Evolutionary conservation across 2,329 filamentous ascomycete genomes (phyloP).

Genomic region (Fusarium tanahbumbuense): DNA sequence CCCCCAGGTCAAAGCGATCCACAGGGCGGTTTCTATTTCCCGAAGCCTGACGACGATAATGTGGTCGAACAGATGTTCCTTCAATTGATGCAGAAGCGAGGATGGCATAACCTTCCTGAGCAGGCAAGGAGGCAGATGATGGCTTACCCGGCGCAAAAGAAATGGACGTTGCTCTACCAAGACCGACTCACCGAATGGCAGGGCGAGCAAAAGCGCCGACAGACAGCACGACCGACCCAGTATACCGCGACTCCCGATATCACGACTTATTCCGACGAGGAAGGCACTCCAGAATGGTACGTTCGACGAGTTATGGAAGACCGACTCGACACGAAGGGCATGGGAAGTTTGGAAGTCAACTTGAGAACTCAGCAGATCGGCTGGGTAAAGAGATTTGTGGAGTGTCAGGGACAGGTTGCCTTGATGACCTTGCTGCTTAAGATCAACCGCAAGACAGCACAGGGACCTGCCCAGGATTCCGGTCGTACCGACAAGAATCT

Average conservation of each 20-base stretch:
- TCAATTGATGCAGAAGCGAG: slow-evolving; percentile 95
- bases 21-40: slow-evolving; percentile 69
- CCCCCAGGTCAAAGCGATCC: slow-evolving; percentile 49
- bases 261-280: slow-evolving; percentile 85
- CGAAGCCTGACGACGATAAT: slow-evolving; percentile 81
- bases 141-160: slow-evolving; percentile 92
- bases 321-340: slow-evolving; percentile 87
- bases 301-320: slow-evolving; percentile 98
- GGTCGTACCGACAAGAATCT: slow-evolving; percentile 78
- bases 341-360: slow-evolving; percentile 94
- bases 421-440: slow-evolving; percentile 93
- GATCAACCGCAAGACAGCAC: slow-evolving; percentile 87
- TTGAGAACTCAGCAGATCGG: slow-evolving; percentile 95
- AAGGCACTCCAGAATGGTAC: slow-evolving; percentile 98
- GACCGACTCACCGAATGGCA: slow-evolving; percentile 94
- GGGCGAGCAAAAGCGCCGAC: slow-evolving; percentile 89
- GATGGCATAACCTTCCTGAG: slow-evolving; percentile 96
- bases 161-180: slow-evolving; percentile 97
- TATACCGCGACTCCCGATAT: slow-evolving; percentile 77
- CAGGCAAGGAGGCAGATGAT: slow-evolving; percentile 96
- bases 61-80: slow-evolving; percentile 92
- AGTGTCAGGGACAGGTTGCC: slow-evolving; percentile 96
- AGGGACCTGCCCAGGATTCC: slow-evolving; percentile 73
- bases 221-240: slow-evolving; percentile 77
- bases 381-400: slow-evolving; percentile 96